Conservation (phyloP, 2,329 filamentous ascomycete genomes). For the Cyphellophora attinorum region DNA sequence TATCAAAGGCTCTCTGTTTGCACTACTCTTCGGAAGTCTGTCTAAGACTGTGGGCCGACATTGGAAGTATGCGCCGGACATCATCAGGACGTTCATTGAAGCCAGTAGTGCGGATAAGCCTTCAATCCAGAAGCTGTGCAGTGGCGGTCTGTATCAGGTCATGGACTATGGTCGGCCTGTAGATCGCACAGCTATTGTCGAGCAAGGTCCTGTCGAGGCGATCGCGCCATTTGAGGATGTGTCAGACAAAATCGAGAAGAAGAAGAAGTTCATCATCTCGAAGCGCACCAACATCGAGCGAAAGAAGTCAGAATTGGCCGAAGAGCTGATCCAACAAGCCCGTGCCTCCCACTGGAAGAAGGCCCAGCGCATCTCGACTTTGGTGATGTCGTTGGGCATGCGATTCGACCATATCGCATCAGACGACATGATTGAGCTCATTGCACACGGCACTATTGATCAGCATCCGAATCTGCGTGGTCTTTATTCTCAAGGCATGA, state of each 20-base stretch:
- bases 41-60: slow-evolving; percentile 80
- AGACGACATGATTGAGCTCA: slow-evolving; percentile 70
- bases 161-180: slow-evolving; percentile 86
- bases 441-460: slow-evolving; percentile 75
- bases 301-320: slow-evolving; percentile 69
- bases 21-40: slow-evolving; percentile 77
- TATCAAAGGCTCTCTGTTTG: slow-evolving; percentile 92
- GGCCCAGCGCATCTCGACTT: slow-evolving; percentile 76
- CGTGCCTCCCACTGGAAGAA: slow-evolving; percentile 92
- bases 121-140: slow-evolving; percentile 83
- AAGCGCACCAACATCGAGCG: slow-evolving; percentile 69
- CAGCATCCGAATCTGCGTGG: slow-evolving; percentile 77
- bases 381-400: slow-evolving; percentile 81
- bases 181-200: slow-evolving; percentile 75
- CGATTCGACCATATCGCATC: slow-evolving; percentile 85
- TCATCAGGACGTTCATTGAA: slow-evolving; percentile 82
- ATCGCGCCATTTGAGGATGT: slow-evolving; percentile 64
- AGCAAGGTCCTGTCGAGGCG: slow-evolving; percentile 58
- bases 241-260: slow-evolving; percentile 48
- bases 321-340: slow-evolving; percentile 70
- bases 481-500: slow-evolving; percentile 73
- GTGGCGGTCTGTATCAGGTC: slow-evolving; percentile 71
- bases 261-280: slow-evolving; percentile 63
- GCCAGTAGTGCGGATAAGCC: slow-evolving; percentile 86
- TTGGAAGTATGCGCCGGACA: slow-evolving; percentile 87